Base-by-base conservation (phyloP, 306 rosid species). In the Delonix regia region DNA sequence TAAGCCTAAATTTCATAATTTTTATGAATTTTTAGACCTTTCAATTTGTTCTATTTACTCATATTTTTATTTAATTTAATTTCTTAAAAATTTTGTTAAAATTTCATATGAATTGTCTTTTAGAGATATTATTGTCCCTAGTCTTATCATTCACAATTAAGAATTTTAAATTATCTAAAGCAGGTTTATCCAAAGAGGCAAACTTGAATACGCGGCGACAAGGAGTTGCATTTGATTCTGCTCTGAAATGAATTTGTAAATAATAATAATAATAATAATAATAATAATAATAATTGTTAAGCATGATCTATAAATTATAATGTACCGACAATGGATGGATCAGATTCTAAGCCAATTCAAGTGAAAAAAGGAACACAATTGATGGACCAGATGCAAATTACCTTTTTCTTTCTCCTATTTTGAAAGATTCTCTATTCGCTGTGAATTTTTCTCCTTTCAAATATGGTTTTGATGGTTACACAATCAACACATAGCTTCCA, bases 311-410 rank as follows among this genome's bases (percentile, higher is more conserved):
- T 80, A 82, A 76, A 34, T 72, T 49, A 69, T 64, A 77, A 56
- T 41, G 82, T 69, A 36, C 61, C 85, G 88, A 86, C 87, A 69
- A 75, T 78, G 44, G 82, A 86, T 86, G 89, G 88, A 84, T 83
- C 83, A 87, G 84, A 85, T 88, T 60, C 86, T 75, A 4, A 0
- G 28, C 52, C 71, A 81, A 78, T 77, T 85, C 55, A 69, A 85
- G 14, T 2, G 38, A n/a, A 30, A 16, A 63, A 83, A 65, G 56
- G 83, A 73, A 69, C 80, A 81, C 82, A 83, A 83, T 78, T 71
- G 75, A 86, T 83, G 89, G 84, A 78, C 49, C 11, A 57, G 82
- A 86, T 86, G 71, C 74, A 41, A 41, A 39, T 76, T 55, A 30
- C 80, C 30, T 73, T 76, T 82, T 73, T 73, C 60, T 66, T 49